A percentile compares a stretch with the other conserved stretches of the same genome.
phyloP scores from a whole-genome alignment of 2,329 filamentous ascomycete species.

The Colletotrichum falcatum region DNA sequence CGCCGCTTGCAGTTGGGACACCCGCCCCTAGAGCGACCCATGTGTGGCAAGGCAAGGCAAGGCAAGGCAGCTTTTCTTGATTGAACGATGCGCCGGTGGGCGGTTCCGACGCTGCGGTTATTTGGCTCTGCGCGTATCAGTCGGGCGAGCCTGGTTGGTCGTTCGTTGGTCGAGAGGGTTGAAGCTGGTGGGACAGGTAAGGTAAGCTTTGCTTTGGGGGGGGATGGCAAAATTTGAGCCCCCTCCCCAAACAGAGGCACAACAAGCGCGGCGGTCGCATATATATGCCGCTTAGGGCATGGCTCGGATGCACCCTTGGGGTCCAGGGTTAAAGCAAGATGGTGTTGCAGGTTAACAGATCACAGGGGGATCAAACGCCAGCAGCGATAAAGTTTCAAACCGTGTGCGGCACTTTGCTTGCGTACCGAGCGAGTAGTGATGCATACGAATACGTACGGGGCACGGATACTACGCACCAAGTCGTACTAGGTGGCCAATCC shows the following conservation, averaged over 20 bases:
- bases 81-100: too few species aligned
- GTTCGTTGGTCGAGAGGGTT: background rate
- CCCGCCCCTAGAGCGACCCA: slow-evolving; percentile 40
- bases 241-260: slow-evolving; percentile 11
- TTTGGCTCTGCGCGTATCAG: background rate
- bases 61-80: too few species aligned
- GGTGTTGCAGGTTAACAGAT: slow-evolving; percentile 1
- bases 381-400: slow-evolving; percentile 13
- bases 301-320: slow-evolving; percentile 2
- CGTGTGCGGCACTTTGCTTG: background rate
- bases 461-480: too few species aligned
- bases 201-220: background rate
- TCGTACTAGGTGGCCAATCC: background rate
- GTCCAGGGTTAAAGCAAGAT: background rate
- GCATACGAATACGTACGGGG: too few species aligned
- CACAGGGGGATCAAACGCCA: slow-evolving; percentile 13
- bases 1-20: slow-evolving; percentile 41
- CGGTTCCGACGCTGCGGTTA: background rate
- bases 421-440: too few species aligned
- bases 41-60: too few species aligned
- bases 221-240: background rate
- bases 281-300: slow-evolving; percentile 36
- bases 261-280: slow-evolving; percentile 24
- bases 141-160: background rate
- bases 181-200: background rate